Evolutionary conservation across 176 grass and related monocot genomes (phyloP), one percentile per base, ranked within the genome.

Genomic region (Neostapfia colusana): DNA sequence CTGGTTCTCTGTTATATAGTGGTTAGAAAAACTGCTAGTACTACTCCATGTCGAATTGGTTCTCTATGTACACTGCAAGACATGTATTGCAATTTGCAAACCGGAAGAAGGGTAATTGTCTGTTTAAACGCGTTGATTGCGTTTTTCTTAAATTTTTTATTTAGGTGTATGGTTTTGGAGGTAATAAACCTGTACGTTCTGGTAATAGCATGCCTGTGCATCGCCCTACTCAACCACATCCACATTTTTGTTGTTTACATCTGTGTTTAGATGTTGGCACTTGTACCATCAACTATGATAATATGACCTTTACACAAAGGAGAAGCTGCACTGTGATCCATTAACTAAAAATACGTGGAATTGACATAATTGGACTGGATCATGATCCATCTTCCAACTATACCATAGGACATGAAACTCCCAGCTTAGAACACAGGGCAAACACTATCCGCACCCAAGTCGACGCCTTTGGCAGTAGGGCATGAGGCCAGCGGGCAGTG

Each of bases 401-500:
- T 79, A 61, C 51, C 17, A 73, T 73, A n/a, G 34, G 45, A 41
- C 10, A 68, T 44, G 44, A 53, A 42, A 39, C 7, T 45, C 18
- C 67, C 63, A 48, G 36, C 64, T 78, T 74, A 89, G 68, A 89
- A 85, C 41, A 90, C 88, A 7, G 88, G 88, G 40, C 83, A 90
- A 26, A 31, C 24, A 21, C 69, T 63, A 23, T 78, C 74, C 1
- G 35, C 35, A 27, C 79, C 70, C 79, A 85, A 78, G 45, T 79
- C 20, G 15, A 93, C 27, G 24, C 85, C 93, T 85, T 89, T 82
- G 2, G 90, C 78, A 0, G 85, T 91, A 11, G 93, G 88, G 59
- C 93, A 97, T 4, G 53, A 18, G 11, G 93, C 93, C 15, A 97
- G 90, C 38, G 66, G 65, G 21, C 93, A 93, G 27, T 97, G 85